phyloP scores from a whole-genome alignment of 2,329 filamentous ascomycete species.

The Cytospora chrysosperma region DNA sequence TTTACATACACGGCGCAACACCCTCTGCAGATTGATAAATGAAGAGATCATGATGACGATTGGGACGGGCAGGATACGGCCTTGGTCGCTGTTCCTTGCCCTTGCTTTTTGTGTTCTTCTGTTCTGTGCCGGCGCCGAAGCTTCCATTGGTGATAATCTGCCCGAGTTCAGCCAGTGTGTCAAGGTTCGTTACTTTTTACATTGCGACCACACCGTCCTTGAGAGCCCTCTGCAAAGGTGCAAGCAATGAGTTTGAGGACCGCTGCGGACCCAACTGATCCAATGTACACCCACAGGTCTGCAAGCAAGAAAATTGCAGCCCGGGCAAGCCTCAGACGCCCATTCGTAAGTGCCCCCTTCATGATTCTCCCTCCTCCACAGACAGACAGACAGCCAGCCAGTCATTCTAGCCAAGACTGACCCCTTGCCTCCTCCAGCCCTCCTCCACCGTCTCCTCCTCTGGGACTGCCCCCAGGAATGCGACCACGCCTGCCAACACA shows the following conservation, averaged over 20 bases:
- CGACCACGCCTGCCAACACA: constrained; percentile 97
- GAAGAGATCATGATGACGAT: constrained; percentile 32
- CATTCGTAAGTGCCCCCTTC: constrained; percentile 61
- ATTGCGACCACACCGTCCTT: neutral
- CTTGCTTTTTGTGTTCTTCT: constrained; percentile 39
- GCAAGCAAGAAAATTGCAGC: constrained; percentile 76
- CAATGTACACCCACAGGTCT: constrained; percentile 59
- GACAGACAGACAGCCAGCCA: constrained; percentile 12
- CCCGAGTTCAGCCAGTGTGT: constrained; percentile 88
- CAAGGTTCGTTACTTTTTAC: constrained; percentile 55
- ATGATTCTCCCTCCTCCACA: constrained; percentile 4
- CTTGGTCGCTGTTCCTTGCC: constrained; percentile 29
- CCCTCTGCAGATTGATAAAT: constrained; percentile 16
- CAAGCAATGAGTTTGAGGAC: constrained; percentile 20
- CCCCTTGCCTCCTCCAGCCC: constrained; percentile 51
- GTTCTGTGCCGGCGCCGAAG: constrained; percentile 50
- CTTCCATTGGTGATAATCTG: constrained; percentile 79
- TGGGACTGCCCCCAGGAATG: constrained; percentile 94
- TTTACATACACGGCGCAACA: neutral
- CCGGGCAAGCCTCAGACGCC: constrained; percentile 55
- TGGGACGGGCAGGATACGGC: constrained; percentile 36
- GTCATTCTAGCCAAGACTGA: neutral
- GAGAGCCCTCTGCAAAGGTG: constrained; percentile 11
- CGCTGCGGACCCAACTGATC: neutral
- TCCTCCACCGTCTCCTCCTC: constrained; percentile 81